Percentiles rank a stretch among this genome's conserved stretches.
Evolutionary conservation across 139 green algal species (phyloP).

Genomic region (Picochlorum sp.): DNA sequence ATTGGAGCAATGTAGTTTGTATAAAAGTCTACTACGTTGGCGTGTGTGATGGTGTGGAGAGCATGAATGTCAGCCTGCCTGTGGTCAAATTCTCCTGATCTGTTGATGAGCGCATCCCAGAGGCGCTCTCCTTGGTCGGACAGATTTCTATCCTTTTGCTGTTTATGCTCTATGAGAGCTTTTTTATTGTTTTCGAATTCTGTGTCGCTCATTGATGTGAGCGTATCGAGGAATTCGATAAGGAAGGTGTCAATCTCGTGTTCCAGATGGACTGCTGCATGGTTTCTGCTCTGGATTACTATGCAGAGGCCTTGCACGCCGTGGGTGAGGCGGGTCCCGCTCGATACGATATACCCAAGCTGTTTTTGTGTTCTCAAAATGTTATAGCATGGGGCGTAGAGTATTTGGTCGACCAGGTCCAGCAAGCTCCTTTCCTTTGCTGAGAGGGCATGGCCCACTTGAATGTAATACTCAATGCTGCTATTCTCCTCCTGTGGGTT

Average conservation of each 20-base stretch:
- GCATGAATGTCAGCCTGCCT: slow-evolving; percentile 44
- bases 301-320: slow-evolving; percentile 78
- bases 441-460: slow-evolving; percentile 3
- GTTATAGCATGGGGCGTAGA: slow-evolving; percentile 74
- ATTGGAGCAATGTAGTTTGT: slow-evolving; percentile 15
- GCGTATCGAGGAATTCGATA: slow-evolving; percentile 25
- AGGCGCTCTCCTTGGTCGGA: slow-evolving; percentile 63
- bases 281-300: slow-evolving; percentile 37
- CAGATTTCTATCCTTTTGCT: slow-evolving; percentile 55
- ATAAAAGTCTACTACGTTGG: slow-evolving; percentile 32
- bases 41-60: slow-evolving; percentile 29
- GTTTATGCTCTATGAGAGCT: slow-evolving; percentile 62
- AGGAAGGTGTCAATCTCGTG: slow-evolving; percentile 77
- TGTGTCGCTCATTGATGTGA: slow-evolving; percentile 32
- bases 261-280: slow-evolving; percentile 48
- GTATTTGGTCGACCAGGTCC: slow-evolving; percentile 68
- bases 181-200: slow-evolving; percentile 69
- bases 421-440: slow-evolving; percentile 31
- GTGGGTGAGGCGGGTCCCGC: slow-evolving; percentile 63
- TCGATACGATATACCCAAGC: slow-evolving; percentile 80
- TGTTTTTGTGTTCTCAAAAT: slow-evolving; percentile 89
- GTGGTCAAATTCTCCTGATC: slow-evolving; percentile 54
- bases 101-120: slow-evolving; percentile 70
- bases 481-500: slow-evolving; percentile 80
- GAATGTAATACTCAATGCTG: slow-evolving; percentile 75